phyloP scores from a whole-genome alignment of 495 filamentous ascomycete species.

The Haplographium delicatum region DNA sequence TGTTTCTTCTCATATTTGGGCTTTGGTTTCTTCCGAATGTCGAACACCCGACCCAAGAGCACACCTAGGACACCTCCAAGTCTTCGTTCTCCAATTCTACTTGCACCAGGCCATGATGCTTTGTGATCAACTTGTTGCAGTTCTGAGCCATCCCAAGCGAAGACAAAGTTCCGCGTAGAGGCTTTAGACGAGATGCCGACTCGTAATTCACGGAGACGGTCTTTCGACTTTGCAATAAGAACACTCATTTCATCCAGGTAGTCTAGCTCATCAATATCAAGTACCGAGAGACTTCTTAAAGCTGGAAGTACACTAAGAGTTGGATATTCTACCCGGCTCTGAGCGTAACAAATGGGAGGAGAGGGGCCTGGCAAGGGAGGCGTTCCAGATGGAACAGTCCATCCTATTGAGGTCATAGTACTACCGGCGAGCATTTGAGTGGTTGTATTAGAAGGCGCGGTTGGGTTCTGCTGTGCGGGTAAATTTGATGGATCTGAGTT shows the following conservation, averaged over 20 bases:
- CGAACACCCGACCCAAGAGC: slow-evolving; percentile 58
- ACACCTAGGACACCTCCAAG: slow-evolving; percentile 73
- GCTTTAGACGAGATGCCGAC: slow-evolving; percentile 70
- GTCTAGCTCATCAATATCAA: slow-evolving; percentile 83
- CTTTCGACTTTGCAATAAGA: slow-evolving; percentile 68
- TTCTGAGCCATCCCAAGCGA: slow-evolving; percentile 53
- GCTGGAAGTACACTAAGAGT: slow-evolving; percentile 81
- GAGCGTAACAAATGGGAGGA: slow-evolving; percentile 31
- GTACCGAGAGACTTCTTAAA: slow-evolving; percentile 71
- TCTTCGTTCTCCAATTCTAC: slow-evolving; percentile 39
- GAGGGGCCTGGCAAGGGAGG: slow-evolving; percentile 16
- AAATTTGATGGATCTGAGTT: slow-evolving; percentile 41
- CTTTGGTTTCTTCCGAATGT: slow-evolving; percentile 42
- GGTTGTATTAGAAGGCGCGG: slow-evolving; percentile 18
- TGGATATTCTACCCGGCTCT: slow-evolving; percentile 66
- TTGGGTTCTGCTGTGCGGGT: slow-evolving; percentile 16
- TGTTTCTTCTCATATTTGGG: slow-evolving; percentile 15
- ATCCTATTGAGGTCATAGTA: slow-evolving; percentile 39
- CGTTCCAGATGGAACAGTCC: slow-evolving; percentile 29
- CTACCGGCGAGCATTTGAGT: slow-evolving; percentile 33
- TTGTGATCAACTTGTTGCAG: slow-evolving; percentile 54
- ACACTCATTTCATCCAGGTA: slow-evolving; percentile 88
- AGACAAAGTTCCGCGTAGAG: slow-evolving; percentile 49
- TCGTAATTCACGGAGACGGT: slow-evolving; percentile 66
- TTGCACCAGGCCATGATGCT: slow-evolving; percentile 43